A percentile compares a stretch with the other conserved stretches of the same genome.
Evolutionary conservation across 208 protist species (phyloP).

Genomic region (Novymonas esmeraldas): DNA sequence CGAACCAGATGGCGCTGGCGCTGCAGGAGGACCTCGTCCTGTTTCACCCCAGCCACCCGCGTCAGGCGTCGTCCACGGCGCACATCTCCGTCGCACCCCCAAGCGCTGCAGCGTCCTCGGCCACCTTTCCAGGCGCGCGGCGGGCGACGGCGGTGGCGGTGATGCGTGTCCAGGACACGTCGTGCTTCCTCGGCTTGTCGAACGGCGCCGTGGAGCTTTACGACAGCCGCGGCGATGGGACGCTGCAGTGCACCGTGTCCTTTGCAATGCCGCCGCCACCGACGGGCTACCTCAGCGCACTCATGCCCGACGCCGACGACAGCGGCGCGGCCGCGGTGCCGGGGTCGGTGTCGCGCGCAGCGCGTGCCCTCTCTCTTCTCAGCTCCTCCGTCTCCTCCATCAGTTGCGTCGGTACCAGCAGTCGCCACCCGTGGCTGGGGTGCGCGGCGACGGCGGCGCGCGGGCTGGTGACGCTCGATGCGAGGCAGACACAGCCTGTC

Average conservation of each 20-base stretch:
- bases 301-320: conserved; percentile 13
- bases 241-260: conserved; percentile 28
- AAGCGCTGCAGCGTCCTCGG: neutral
- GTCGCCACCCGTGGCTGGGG: conserved; percentile 54
- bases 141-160: conserved; percentile 57
- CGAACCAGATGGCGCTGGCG: conserved; percentile 58
- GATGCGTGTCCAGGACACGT: conserved; percentile 50
- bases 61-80: conserved; percentile 37
- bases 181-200: conserved; percentile 62
- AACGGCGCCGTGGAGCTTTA: conserved; percentile 64
- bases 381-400: conserved; percentile 53
- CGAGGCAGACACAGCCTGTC: conserved; percentile 34
- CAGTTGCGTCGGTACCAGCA: conserved; percentile 51
- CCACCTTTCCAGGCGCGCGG: neutral
- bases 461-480: conserved; percentile 67
- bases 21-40: conserved; percentile 71
- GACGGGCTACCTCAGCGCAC: conserved; percentile 27
- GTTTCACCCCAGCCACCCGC: conserved; percentile 62
- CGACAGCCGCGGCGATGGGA: conserved; percentile 43
- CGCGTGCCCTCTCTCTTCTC: conserved; percentile 22
- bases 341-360: conserved; percentile 10
- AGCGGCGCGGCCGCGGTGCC: neutral
- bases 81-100: conserved; percentile 15
- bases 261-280: conserved; percentile 66
- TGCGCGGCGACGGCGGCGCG: conserved; percentile 56